Conservation (phyloP, 331 rosid genomes). For the Malus hybrid region DNA sequence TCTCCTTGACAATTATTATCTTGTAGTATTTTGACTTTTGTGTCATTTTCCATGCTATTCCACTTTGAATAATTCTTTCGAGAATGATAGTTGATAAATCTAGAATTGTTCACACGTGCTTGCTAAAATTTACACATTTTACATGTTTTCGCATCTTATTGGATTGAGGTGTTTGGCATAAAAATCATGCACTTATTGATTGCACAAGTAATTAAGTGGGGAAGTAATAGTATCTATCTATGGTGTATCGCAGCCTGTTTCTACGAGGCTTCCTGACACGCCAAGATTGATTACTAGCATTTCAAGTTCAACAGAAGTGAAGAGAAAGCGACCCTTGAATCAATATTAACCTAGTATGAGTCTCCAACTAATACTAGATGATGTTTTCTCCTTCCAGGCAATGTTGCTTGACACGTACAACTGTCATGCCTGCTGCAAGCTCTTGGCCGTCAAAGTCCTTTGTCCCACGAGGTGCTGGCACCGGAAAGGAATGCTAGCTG, state of each 20-base stretch:
- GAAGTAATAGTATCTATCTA: too few relatives aligned
- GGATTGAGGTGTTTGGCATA: not conserved
- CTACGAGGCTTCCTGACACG: not conserved
- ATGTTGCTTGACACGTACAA: not conserved
- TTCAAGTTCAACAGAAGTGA: too few relatives aligned
- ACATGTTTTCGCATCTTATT: not conserved
- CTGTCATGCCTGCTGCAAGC: not conserved
- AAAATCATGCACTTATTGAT: not conserved
- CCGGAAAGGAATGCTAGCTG: not conserved
- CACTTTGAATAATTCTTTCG: not conserved
- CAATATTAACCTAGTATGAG: not conserved
- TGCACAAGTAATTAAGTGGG: not conserved
- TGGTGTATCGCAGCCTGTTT: not conserved
- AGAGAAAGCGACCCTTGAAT: not conserved
- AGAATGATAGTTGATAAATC: not conserved
- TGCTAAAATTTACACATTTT: too few relatives aligned
- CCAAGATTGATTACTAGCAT: not conserved
- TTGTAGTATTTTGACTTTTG: not conserved
- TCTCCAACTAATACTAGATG: not conserved
- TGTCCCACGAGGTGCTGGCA: not conserved
- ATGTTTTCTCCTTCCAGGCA: not conserved
- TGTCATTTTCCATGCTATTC: not conserved
- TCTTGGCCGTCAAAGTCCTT: not conserved
- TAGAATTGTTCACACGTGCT: too few relatives aligned
- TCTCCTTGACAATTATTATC: not conserved